These are phyloP conservation scores for Penicillium subrubescens DNA, from an alignment of 495 filamentous ascomycete genomes.

Conservation along the genomic window DNA sequence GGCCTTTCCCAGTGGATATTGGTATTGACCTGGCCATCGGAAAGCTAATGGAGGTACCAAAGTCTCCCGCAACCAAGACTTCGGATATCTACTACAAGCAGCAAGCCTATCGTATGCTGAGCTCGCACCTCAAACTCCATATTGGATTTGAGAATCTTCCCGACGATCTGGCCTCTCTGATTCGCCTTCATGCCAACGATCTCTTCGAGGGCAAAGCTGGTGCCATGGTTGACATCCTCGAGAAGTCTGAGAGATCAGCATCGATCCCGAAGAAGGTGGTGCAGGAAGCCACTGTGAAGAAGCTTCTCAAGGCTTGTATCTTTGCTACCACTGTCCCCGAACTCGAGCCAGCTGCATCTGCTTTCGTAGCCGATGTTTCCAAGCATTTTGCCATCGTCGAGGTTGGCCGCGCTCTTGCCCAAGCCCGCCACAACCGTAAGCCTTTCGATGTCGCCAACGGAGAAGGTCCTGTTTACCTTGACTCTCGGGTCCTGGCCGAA, in stretches of 20 bases:
- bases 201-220: conserved; percentile 68
- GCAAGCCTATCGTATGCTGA: conserved; percentile 84
- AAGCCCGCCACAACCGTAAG: conserved; percentile 68
- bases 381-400: conserved; percentile 93
- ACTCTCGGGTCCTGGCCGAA: conserved; percentile 82
- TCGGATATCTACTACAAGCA: conserved; percentile 88
- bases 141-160: conserved; percentile 86
- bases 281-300: conserved; percentile 79
- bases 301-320: conserved; percentile 84
- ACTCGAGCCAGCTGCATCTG: conserved; percentile 68
- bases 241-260: conserved; percentile 72
- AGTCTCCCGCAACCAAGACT: conserved; percentile 62
- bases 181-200: conserved; percentile 89
- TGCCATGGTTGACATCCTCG: conserved; percentile 60
- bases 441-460: conserved; percentile 82
- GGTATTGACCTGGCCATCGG: conserved; percentile 87
- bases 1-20: conserved; percentile 80
- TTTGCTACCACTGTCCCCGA: conserved; percentile 83
- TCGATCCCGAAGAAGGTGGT: conserved; percentile 83
- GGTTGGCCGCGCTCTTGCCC: conserved; percentile 74
- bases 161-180: conserved; percentile 80
- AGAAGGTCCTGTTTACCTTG: conserved; percentile 83
- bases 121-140: conserved; percentile 82
- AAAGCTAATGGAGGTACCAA: conserved; percentile 79
- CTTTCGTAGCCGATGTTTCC: conserved; percentile 76